A percentile compares a stretch with the other conserved stretches of the same genome.
phyloP scores from a whole-genome alignment of 2,329 filamentous ascomycete genomes.

The Bipolaris oryzae region DNA sequence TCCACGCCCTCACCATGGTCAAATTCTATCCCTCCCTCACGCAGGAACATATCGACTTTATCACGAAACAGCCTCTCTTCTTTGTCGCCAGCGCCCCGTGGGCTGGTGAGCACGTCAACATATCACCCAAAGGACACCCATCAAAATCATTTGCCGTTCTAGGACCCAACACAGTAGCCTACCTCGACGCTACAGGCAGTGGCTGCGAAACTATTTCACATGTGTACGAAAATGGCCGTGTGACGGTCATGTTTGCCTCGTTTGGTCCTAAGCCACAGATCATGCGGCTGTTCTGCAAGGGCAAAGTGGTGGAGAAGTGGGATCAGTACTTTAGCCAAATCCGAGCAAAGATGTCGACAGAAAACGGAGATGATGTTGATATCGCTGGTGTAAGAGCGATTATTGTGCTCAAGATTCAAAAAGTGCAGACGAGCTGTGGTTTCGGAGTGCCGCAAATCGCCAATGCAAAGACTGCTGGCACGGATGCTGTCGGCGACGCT shows the following conservation, averaged over 20 bases:
- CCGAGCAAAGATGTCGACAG: slow-evolving; percentile 52
- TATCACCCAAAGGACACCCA: slow-evolving; percentile 75
- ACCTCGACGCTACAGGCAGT: slow-evolving; percentile 76
- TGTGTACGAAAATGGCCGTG: slow-evolving; percentile 75
- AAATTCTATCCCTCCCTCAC: slow-evolving; percentile 64
- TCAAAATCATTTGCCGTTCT: slow-evolving; percentile 67
- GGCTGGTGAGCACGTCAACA: slow-evolving; percentile 72
- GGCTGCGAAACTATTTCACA: slow-evolving; percentile 79
- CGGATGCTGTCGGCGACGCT: slow-evolving; percentile 20
- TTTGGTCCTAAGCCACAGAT: slow-evolving; percentile 67
- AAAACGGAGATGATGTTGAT: slow-evolving; percentile 34
- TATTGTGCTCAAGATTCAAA: slow-evolving; percentile 66
- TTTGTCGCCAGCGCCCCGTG: slow-evolving; percentile 75
- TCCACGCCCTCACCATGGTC: slow-evolving; percentile 55
- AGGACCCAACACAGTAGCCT: slow-evolving; percentile 65
- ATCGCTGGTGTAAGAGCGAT: slow-evolving; percentile 57
- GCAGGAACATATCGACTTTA: slow-evolving; percentile 66
- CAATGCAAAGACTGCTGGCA: slow-evolving; percentile 6
- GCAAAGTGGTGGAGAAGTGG: slow-evolving; percentile 65
- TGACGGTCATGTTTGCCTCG: slow-evolving; percentile 76
- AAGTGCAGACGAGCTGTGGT: slow-evolving; percentile 69
- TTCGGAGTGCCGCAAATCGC: slow-evolving; percentile 65
- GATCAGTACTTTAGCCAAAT: slow-evolving; percentile 48
- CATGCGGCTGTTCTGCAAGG: slow-evolving; percentile 67
- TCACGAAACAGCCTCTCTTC: slow-evolving; percentile 72